phyloP scores from a whole-genome alignment of 2,329 filamentous ascomycete species.

The Cercospora canescens region DNA sequence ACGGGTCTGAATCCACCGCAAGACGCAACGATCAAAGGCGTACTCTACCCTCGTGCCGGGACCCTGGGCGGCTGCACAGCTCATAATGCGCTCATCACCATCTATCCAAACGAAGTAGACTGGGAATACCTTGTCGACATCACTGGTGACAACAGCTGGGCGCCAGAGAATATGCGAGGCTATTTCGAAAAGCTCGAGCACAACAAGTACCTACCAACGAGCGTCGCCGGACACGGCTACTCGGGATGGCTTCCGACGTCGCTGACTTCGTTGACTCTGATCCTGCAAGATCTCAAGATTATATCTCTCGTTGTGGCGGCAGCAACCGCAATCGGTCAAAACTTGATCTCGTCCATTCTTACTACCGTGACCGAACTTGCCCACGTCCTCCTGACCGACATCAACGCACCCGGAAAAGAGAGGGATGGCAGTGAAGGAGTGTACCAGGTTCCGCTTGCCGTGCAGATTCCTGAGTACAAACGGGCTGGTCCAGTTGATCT shows the following conservation, averaged over 20 bases:
- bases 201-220: slow-evolving; percentile 46
- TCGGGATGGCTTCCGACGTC: slow-evolving; percentile 57
- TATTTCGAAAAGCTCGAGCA: slow-evolving; percentile 57
- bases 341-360: slow-evolving; percentile 36
- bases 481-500: slow-evolving; percentile 11
- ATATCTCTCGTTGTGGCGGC: slow-evolving; percentile 53
- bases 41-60: slow-evolving; percentile 59
- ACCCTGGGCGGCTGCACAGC: slow-evolving; percentile 60
- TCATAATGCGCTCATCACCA: slow-evolving; percentile 62
- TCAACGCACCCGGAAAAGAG: slow-evolving; percentile 17
- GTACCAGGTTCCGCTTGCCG: slow-evolving; percentile 60
- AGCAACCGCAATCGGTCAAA: slow-evolving; percentile 48
- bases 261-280: slow-evolving; percentile 53
- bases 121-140: slow-evolving; percentile 58
- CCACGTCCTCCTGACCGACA: slow-evolving; percentile 52
- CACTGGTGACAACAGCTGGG: slow-evolving; percentile 63
- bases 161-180: slow-evolving; percentile 57
- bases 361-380: slow-evolving; percentile 47
- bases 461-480: slow-evolving; percentile 32
- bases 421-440: slow-evolving; percentile 52
- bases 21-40: slow-evolving; percentile 54
- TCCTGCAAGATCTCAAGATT: slow-evolving; percentile 55
- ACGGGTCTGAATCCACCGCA: slow-evolving; percentile 55
- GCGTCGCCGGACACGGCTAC: slow-evolving; percentile 53
- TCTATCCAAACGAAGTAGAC: slow-evolving; percentile 61